phyloP scores from a whole-genome alignment of 1,284 basidiomycete species.

The Sanghuangporus weigelae region DNA sequence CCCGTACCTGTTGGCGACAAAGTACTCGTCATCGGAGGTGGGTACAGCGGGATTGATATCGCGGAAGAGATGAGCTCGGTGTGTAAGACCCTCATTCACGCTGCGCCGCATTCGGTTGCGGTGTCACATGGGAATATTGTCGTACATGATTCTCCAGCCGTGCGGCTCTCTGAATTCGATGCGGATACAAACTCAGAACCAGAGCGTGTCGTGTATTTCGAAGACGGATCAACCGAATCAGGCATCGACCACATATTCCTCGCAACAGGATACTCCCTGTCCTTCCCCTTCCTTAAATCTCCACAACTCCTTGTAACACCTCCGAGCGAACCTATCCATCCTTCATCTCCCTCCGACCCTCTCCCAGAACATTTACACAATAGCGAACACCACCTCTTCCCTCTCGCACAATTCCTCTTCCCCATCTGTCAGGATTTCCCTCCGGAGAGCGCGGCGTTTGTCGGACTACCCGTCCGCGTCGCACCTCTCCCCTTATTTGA shows the following conservation, averaged over 20 bases:
- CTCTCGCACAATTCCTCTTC: slow-evolving; percentile 50
- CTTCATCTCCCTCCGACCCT: slow-evolving; percentile 34
- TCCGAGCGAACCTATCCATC: slow-evolving; percentile 24
- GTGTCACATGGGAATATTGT: slow-evolving; percentile 36
- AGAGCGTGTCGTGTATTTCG: slow-evolving; percentile 45
- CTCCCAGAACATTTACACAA: slow-evolving; percentile 50
- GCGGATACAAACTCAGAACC: background rate
- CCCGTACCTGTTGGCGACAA: slow-evolving; percentile 41
- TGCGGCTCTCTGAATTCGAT: slow-evolving; percentile 36
- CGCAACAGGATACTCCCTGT: slow-evolving; percentile 67
- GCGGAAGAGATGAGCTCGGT: slow-evolving; percentile 45
- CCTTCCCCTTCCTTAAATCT: slow-evolving; percentile 54
- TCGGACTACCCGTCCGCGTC: slow-evolving; percentile 52
- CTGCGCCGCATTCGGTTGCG: slow-evolving; percentile 31
- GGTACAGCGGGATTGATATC: slow-evolving; percentile 67
- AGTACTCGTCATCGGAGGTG: slow-evolving; percentile 65
- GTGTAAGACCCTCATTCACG: slow-evolving; percentile 49
- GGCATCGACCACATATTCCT: slow-evolving; percentile 59
- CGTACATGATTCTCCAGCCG: slow-evolving; percentile 36
- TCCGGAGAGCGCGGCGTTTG: slow-evolving; percentile 52
- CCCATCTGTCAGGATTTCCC: slow-evolving; percentile 45
- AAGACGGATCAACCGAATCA: slow-evolving; percentile 49
- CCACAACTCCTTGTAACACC: slow-evolving; percentile 27
- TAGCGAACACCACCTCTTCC: slow-evolving; percentile 59
- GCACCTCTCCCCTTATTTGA: slow-evolving; percentile 64